These are phyloP conservation scores for Sclerotinia nivalis DNA, from an alignment of 2,329 filamentous ascomycete species.

Conservation along the genomic window DNA sequence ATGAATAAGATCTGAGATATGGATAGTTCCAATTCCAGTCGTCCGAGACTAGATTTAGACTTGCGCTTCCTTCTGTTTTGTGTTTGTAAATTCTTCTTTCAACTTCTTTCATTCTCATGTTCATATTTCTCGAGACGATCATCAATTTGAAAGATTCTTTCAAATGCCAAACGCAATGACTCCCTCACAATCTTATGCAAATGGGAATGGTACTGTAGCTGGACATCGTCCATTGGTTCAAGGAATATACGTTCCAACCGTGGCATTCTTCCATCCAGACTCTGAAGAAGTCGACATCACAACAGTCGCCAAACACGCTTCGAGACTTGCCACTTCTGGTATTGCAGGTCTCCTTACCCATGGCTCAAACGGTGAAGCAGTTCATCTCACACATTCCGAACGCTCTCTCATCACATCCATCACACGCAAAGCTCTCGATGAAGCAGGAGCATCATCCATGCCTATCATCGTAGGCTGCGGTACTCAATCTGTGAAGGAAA, in stretches of 20 bases:
- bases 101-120: neutral
- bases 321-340: slow-evolving; percentile 52
- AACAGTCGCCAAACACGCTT: slow-evolving; percentile 41
- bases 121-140: neutral
- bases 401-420: slow-evolving; percentile 45
- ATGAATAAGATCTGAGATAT: neutral
- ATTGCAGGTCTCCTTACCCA: slow-evolving; percentile 42
- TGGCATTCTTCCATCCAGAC: slow-evolving; percentile 46
- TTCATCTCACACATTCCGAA: slow-evolving; percentile 45
- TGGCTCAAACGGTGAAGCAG: slow-evolving; percentile 50
- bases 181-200: neutral
- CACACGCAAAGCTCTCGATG: slow-evolving; percentile 43
- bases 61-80: neutral
- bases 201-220: neutral
- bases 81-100: neutral
- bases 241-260: slow-evolving; percentile 53
- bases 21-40: slow-evolving; percentile 10
- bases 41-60: neutral
- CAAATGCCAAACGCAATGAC: slow-evolving; percentile 12
- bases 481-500: slow-evolving; percentile 44
- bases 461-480: slow-evolving; percentile 47
- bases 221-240: slow-evolving; percentile 28
- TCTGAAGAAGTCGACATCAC: slow-evolving; percentile 25
- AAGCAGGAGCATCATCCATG: slow-evolving; percentile 36
- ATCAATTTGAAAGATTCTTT: neutral